Conservation (phyloP, 2,329 filamentous ascomycete genomes). For the Cadophora sp. region DNA sequence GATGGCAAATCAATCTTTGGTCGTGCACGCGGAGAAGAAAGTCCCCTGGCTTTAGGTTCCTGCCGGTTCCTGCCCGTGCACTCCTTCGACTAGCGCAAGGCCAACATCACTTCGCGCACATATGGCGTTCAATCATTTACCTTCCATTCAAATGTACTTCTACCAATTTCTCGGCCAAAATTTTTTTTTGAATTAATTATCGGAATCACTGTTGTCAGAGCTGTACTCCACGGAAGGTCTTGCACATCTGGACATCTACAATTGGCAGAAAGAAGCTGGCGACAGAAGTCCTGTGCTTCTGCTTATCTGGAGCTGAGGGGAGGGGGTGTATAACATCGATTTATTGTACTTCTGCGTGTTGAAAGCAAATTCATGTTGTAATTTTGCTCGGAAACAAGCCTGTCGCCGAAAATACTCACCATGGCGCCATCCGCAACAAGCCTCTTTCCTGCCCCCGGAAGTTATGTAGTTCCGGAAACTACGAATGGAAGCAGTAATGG, state of each 20-base stretch:
- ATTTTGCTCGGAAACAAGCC: background rate
- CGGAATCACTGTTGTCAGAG: background rate
- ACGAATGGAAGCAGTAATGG: constrained; percentile 30
- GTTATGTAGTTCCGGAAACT: constrained; percentile 33
- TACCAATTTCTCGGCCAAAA: background rate
- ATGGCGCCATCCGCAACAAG: constrained; percentile 43
- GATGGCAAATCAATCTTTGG: background rate
- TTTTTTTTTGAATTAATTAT: background rate
- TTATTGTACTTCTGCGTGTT: background rate
- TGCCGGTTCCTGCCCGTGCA: constrained; percentile 12
- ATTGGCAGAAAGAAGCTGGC: background rate
- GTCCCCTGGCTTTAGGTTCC: background rate
- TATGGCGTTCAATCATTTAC: background rate
- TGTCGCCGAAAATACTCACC: constrained; percentile 16
- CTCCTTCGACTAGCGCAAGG: background rate
- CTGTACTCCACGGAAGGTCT: background rate
- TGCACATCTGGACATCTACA: background rate
- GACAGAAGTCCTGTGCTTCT: background rate
- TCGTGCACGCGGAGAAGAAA: constrained; percentile 1
- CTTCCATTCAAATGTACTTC: background rate
- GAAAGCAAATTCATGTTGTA: background rate
- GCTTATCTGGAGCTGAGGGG: background rate
- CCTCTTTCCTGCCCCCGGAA: background rate
- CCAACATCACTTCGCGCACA: background rate
- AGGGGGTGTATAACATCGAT: background rate